Conservation (phyloP, 2,329 filamentous ascomycete genomes). For the Talaromyces sp. region DNA sequence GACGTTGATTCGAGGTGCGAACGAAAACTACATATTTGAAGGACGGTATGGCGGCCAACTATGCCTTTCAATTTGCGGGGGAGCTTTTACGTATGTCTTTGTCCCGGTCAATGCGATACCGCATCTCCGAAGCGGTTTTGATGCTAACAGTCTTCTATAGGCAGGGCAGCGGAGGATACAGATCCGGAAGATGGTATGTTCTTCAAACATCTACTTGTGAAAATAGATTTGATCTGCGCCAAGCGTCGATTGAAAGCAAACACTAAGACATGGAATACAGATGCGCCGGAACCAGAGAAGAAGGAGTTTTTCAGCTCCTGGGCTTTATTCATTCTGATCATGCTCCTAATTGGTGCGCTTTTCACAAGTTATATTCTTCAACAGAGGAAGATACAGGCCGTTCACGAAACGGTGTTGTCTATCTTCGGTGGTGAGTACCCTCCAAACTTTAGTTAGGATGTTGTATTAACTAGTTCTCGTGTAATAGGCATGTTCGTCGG, state of each 20-base stretch:
- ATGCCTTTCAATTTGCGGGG: slow-evolving; percentile 34
- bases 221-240: neutral
- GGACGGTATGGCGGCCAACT: slow-evolving; percentile 33
- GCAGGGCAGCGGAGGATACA: slow-evolving; percentile 36
- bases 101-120: neutral
- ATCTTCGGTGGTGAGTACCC: slow-evolving; percentile 76
- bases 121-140: neutral
- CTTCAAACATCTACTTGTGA: neutral
- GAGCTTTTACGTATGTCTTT: slow-evolving; percentile 35
- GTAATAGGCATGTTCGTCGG: slow-evolving; percentile 88
- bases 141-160: slow-evolving; percentile 26
- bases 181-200: slow-evolving; percentile 40
- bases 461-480: neutral
- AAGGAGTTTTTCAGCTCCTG: slow-evolving; percentile 95
- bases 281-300: slow-evolving; percentile 75
- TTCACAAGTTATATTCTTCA: slow-evolving; percentile 97
- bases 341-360: slow-evolving; percentile 87
- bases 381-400: slow-evolving; percentile 92
- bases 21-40: slow-evolving; percentile 16
- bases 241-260: neutral
- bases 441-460: neutral
- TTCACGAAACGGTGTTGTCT: slow-evolving; percentile 96
- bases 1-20: neutral
- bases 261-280: slow-evolving; percentile 24
- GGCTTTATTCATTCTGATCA: slow-evolving; percentile 95